These are phyloP conservation scores for Rhododendron ferrugineum DNA, from an alignment of 148 eudicot genomes.

Conservation along the genomic window DNA sequence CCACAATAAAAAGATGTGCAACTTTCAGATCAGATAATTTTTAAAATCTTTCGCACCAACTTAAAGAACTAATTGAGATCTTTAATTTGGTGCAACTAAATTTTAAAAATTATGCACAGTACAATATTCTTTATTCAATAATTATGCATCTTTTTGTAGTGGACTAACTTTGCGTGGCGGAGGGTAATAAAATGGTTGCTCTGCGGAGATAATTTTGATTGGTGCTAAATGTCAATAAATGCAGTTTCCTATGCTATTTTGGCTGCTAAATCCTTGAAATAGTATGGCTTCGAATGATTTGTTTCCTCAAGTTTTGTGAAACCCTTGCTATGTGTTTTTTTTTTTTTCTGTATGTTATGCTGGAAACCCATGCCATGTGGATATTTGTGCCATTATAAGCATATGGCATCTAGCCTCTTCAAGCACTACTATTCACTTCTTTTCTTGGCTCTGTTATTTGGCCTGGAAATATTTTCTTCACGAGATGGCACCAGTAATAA, in stretches of 20 bases:
- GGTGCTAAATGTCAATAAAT: background rate
- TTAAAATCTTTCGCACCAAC: background rate
- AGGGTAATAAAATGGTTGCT: background rate
- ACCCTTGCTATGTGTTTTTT: background rate
- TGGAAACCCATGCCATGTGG: background rate
- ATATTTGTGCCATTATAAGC: background rate
- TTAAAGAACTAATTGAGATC: background rate
- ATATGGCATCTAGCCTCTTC: background rate
- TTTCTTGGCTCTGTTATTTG: background rate
- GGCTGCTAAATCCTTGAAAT: background rate
- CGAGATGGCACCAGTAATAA: background rate
- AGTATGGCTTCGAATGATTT: background rate
- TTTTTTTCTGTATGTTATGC: background rate
- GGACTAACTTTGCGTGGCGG: background rate
- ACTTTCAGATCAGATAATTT: background rate
- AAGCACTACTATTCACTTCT: constrained; percentile 4
- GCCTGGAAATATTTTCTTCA: background rate
- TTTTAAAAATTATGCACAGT: background rate
- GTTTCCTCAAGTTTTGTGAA: background rate
- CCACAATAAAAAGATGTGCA: background rate
- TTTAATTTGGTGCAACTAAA: background rate
- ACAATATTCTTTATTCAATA: background rate
- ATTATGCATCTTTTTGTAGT: background rate
- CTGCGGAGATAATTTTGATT: background rate
- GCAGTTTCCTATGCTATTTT: background rate